Base-by-base conservation (phyloP, 2,329 filamentous ascomycete species). In the Aureobasidium sp. region DNA sequence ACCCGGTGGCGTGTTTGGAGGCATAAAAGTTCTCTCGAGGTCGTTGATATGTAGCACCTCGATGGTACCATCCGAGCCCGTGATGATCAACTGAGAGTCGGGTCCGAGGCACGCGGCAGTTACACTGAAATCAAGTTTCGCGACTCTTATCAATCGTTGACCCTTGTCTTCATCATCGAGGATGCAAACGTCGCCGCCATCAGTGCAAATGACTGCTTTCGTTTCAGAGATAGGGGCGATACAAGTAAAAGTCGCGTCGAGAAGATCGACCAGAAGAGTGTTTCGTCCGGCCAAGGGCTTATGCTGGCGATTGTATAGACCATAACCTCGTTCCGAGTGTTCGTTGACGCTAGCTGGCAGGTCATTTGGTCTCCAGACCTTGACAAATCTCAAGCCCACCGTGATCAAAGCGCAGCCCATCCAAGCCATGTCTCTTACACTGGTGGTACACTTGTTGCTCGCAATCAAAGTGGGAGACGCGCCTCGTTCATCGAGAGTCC, bases 381-480 rank as follows among this genome's bases (percentile, higher is more conserved):
- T 97, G 67, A 96, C 82, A 70, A 96, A 91, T 22, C 93, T 83
- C 48, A 93, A 86, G 12, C 93, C 93, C 21, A 93, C 81, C 19
- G 91, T 96, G 55, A 98, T 76, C 49, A 98, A 77, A 60, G 72
- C 86, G 60, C 78, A 85, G 10, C 90, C 90, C 69, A 96, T 81
- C 91, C 93, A 98, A 35, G 86, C 79, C 81, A 98, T 95, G 50
- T 85, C 84, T 58, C 84, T 85, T 62, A 97, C 80, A 57, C 83
- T 83, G 16, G 88, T 90, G 6, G 90, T 97, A 70, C 93, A 97
- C 66, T 93, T 88, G 69, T 97, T 97, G 76, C 79, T 95, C 66
- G 77, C 91, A 79, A 84, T 78, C 29, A 97, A 74, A 61, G 78
- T 89, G 2, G 90, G 85, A 17, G 85, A 79, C 16, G 90, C 91